Base-by-base conservation (phyloP, 1,139 yeast genomes). In the Lodderomyces margitis region DNA sequence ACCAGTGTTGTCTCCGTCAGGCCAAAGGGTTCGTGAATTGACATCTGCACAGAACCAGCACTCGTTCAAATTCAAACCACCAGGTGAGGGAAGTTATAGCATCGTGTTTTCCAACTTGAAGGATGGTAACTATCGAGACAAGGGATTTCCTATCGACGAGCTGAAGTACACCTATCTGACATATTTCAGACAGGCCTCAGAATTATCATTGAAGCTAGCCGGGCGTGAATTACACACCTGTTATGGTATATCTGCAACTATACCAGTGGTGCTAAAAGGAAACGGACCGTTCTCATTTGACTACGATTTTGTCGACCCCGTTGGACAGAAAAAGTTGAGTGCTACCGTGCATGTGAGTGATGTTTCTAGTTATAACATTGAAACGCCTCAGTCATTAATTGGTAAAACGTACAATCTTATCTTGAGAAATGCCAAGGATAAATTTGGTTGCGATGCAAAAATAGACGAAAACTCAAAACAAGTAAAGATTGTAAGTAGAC, bases 1-100 rank as follows among this genome's bases (percentile, higher is more conserved):
- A 37, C 72, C 72, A 1, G 56, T 70, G 2, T 57, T 55, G 17
- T 61, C 59, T 14, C 66, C 62, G 2, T 49, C 58, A 16, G 77
- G 75, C 1, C 48, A 54, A 34, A 50, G 52, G 2, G 46, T 51
- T 3, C 57, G 72, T 45, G 48, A 43, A 45, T 45, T 67, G 28
- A 57, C 49, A 32, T 52, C 68, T 6, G 38, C 51, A 17, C 46
- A 52, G 6, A 41, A 57, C 0, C 48, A 57, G 0, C 61, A 64
- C 44, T 66, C 80, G 36, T 80, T 85, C 52, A 73, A 76, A 37
- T 88, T 86, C 59, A 79, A 78, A 48, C 98, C 99, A 2, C 76
- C 81, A 0, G 70, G 74, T 3, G 96, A 89, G 53, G 98, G 98
- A 0, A 77, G 75, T 34, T 92, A 84, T 56, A 81, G 80, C 20